phyloP scores from a whole-genome alignment of 805 yeast species.

The Debaryomyces castellii region DNA sequence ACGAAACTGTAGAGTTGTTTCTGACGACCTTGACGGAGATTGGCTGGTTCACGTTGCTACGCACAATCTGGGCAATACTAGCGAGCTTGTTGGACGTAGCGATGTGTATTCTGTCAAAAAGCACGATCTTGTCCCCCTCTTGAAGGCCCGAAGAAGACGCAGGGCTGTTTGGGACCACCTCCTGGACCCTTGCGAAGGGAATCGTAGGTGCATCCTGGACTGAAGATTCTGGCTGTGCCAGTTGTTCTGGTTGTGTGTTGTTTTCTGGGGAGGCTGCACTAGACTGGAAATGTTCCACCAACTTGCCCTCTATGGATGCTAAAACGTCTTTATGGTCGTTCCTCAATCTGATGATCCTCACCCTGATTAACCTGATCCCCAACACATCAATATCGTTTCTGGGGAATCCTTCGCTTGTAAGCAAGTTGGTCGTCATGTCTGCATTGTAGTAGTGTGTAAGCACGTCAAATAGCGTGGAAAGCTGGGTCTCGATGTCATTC shows the following conservation, averaged over 20 bases:
- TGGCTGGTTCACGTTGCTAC: conserved; percentile 28
- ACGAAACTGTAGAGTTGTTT: conserved; percentile 14
- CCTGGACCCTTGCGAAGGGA: conserved; percentile 57
- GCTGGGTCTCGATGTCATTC: conserved; percentile 24
- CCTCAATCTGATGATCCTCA: conserved; percentile 61
- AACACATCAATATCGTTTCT: conserved; percentile 80
- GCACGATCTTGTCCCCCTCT: conserved; percentile 52
- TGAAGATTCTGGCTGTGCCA: neutral
- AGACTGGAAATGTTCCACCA: conserved; percentile 45
- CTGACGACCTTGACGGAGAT: conserved; percentile 32
- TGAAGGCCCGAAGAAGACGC: conserved; percentile 53
- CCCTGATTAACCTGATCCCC: conserved; percentile 56
- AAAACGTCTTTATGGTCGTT: conserved; percentile 65
- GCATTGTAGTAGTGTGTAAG: conserved; percentile 45
- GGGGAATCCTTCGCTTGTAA: conserved; percentile 81
- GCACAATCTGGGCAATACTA: conserved; percentile 45
- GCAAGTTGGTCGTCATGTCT: conserved; percentile 63
- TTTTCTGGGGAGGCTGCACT: neutral
- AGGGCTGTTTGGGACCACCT: conserved; percentile 56
- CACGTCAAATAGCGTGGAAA: conserved; percentile 34
- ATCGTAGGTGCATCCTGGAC: conserved; percentile 14
- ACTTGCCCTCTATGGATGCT: conserved; percentile 43
- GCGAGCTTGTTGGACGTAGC: conserved; percentile 54
- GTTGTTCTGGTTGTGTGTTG: neutral
- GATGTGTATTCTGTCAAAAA: conserved; percentile 55